Evolutionary conservation across 208 protist species (phyloP).

Genomic region (Crithidia mellificae): DNA sequence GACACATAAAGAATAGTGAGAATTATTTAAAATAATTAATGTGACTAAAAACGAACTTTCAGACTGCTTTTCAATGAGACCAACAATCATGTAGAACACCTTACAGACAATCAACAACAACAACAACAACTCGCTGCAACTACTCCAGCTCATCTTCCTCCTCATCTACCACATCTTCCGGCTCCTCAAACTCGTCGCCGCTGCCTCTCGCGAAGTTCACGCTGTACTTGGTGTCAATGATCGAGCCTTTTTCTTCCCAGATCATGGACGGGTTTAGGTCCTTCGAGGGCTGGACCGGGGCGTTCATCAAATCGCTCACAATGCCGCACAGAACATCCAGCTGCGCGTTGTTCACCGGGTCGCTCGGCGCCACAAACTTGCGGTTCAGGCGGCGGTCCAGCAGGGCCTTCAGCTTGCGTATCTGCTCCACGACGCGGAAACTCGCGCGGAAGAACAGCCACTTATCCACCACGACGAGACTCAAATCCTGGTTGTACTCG

Average conservation of each 20-base stretch:
- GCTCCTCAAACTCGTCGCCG: slow-evolving; percentile 1
- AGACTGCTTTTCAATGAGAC: no score
- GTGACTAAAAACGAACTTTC: no score
- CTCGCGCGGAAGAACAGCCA: slow-evolving; percentile 80
- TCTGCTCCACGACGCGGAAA: slow-evolving; percentile 50
- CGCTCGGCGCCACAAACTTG: slow-evolving; percentile 57
- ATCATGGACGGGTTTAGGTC: slow-evolving; percentile 19
- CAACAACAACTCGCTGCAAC: neutral
- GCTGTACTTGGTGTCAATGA: slow-evolving; percentile 34
- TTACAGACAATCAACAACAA: neutral
- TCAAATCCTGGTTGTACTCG: slow-evolving; percentile 58
- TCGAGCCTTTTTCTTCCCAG: slow-evolving; percentile 63
- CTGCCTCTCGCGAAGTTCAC: no score
- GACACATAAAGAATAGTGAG: no score
- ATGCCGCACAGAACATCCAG: slow-evolving; percentile 63
- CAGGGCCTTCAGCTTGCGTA: slow-evolving; percentile 61
- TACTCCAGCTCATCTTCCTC: neutral
- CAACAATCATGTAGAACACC: no score
- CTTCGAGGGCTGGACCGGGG: slow-evolving; percentile 51
- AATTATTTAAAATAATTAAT: no score
- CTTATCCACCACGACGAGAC: slow-evolving; percentile 59
- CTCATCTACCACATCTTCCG: slow-evolving; percentile 1
- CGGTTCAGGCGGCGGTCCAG: slow-evolving; percentile 55
- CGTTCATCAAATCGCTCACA: slow-evolving; percentile 61
- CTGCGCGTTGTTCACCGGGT: slow-evolving; percentile 60